phyloP scores from a whole-genome alignment of 441 rosid species.

The Capsella rubella region DNA sequence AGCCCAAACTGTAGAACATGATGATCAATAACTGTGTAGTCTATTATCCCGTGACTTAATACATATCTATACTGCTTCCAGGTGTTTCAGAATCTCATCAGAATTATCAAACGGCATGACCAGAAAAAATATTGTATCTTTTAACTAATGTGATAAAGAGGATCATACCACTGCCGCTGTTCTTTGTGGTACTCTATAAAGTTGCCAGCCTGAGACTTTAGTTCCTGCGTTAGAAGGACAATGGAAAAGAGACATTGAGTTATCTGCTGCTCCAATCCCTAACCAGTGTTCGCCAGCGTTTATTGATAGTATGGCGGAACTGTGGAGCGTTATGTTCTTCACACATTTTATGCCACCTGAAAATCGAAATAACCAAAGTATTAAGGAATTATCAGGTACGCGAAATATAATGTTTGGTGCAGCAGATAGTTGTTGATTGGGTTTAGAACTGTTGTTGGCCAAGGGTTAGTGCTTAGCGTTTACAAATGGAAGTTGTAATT shows the following conservation, averaged over 20 bases:
- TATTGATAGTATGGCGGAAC: constrained; percentile 77
- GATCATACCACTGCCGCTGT: constrained; percentile 80
- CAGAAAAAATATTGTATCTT: constrained; percentile 24
- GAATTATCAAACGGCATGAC: not conserved
- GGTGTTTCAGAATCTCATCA: not conserved
- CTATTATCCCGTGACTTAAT: not conserved
- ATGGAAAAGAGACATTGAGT: constrained; percentile 96
- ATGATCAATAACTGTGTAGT: not conserved
- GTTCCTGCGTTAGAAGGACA: constrained; percentile 86
- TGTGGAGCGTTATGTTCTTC: constrained; percentile 90
- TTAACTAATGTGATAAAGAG: constrained; percentile 1
- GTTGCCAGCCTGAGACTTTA: constrained; percentile 95
- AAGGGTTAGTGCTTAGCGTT: not conserved
- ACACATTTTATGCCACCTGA: constrained; percentile 85
- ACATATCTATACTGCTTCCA: not conserved
- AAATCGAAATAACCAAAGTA: constrained; percentile 5
- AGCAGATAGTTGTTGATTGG: constrained; percentile 1
- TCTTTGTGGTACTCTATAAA: constrained; percentile 91
- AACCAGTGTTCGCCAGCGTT: constrained; percentile 95
- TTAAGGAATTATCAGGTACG: not conserved
- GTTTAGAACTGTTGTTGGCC: not conserved
- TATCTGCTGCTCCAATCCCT: constrained; percentile 98
- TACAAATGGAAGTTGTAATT: not conserved
- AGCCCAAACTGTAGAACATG: not conserved
- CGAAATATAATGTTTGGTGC: not conserved